Evolutionary conservation across 805 yeast species (phyloP).

Genomic region (Jamesozyma jinghongensis): DNA sequence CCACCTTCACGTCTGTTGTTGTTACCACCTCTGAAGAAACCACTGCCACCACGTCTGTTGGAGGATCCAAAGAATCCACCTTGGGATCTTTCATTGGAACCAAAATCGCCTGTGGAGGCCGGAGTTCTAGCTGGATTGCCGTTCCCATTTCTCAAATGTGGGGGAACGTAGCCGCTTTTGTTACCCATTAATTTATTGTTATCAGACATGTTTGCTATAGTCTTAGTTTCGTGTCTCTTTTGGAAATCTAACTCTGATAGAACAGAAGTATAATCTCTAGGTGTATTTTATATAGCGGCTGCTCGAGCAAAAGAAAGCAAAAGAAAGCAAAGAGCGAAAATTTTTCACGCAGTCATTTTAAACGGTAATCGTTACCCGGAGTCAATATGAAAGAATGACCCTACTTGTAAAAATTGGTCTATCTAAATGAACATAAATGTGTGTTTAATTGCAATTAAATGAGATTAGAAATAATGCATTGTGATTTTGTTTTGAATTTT

Average conservation of each 20-base stretch:
- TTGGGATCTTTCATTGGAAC: constrained; percentile 14
- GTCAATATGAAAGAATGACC: too few species aligned
- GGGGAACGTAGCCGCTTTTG: constrained; percentile 37
- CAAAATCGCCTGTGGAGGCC: constrained; percentile 4
- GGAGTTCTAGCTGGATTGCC: constrained; percentile 9
- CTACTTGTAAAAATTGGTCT: too few species aligned
- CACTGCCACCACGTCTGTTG: constrained; percentile 25
- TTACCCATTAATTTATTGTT: not conserved
- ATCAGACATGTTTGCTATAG: too few species aligned
- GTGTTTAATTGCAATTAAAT: too few species aligned
- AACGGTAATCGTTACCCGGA: not conserved
- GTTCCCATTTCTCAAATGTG: constrained; percentile 35
- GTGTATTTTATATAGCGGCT: not conserved
- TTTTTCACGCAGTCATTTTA: not conserved
- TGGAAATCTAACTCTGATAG: too few species aligned
- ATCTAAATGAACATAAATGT: too few species aligned
- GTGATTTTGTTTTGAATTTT: too few species aligned
- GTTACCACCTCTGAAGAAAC: constrained; percentile 33
- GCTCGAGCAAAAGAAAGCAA: not conserved
- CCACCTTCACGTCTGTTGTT: constrained; percentile 19
- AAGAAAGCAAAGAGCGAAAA: not conserved
- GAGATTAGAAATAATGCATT: too few species aligned
- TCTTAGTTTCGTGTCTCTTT: too few species aligned
- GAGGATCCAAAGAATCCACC: constrained; percentile 29
- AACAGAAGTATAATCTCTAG: too few species aligned